Evolutionary conservation across 176 grass and related monocot species (phyloP), one percentile per base, ranked within the genome.

Genomic region (Cenchrus fungigraminus): DNA sequence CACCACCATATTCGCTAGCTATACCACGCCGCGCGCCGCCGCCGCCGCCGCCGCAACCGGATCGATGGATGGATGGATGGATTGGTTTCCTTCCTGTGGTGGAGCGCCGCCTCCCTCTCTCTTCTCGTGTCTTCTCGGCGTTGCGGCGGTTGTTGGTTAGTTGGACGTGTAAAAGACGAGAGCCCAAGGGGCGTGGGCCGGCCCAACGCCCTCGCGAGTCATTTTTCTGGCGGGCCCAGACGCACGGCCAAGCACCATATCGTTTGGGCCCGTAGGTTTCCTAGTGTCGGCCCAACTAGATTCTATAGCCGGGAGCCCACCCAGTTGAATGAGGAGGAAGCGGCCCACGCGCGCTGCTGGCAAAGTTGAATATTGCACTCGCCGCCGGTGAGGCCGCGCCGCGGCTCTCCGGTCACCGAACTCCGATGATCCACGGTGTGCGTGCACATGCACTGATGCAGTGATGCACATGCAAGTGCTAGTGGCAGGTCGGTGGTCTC

Each of bases 1-100:
- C 87, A 95, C 88, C 42, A 80, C 74, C 82, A 72, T 90, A 6
- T 1, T 22, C n/a, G 40, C 22, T 40, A 14, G 71, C 9, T 40
- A 28, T 79, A 28, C 78, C 42, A 37, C 28, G 65, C 58, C 5
- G 71, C 73, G 77, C 83, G 37, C 37, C 37, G 2, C 25, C 68
- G 79, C 49, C 68, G 79, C 49, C 49, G 49, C 49, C 80, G 42
- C 14, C 58, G 22, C 70, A 31, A 22, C 60, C 44, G 52, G 64
- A 68, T 65, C 66, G 70, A 76, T 12, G 55, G 67, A 19, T 50
- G 59, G 40, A 52, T 40, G 37, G 37, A 40, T 40, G 25, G 25
- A 25, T 50, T n/a, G 64, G 73, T 57, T 43, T 76, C n/a, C 65
- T 69, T 70, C 45, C 58, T 60, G 58, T 45, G 77, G 22, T 12